phyloP scores from a whole-genome alignment of 164 flowering plant genomes.

The Kalanchoe fedtschenkoi region DNA sequence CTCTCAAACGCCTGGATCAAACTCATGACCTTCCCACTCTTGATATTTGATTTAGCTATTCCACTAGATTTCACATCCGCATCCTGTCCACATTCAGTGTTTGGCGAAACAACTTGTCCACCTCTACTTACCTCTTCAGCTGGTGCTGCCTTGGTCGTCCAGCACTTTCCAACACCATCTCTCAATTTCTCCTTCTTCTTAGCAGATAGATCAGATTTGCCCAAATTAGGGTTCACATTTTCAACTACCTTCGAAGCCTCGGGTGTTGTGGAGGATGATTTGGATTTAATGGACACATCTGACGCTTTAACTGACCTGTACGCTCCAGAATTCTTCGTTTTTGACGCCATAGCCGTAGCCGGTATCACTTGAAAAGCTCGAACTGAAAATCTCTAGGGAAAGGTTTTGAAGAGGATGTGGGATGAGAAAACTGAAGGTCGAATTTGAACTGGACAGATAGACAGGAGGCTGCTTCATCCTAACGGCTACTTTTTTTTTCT shows the following conservation, averaged over 20 bases:
- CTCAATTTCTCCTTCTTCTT: constrained; percentile 28
- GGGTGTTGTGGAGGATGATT: too few relatives aligned
- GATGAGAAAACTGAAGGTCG: too few relatives aligned
- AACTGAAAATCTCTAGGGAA: background rate
- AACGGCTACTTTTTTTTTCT: too few relatives aligned
- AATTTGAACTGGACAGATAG: too few relatives aligned
- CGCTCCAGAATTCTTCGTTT: background rate
- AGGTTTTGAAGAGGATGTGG: too few relatives aligned
- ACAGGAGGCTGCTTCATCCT: too few relatives aligned
- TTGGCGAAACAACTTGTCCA: constrained; percentile 10
- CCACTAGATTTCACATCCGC: constrained; percentile 47
- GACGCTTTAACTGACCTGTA: background rate
- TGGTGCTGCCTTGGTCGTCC: constrained; percentile 65
- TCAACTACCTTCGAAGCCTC: constrained; percentile 18
- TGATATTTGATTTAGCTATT: constrained; percentile 45
- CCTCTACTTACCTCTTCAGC: constrained; percentile 61
- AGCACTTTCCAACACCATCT: constrained; percentile 33
- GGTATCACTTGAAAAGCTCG: background rate
- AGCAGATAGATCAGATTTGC: constrained; percentile 29
- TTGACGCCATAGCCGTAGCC: background rate
- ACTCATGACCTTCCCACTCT: constrained; percentile 63
- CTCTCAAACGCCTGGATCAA: constrained; percentile 83
- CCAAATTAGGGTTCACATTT: constrained; percentile 51
- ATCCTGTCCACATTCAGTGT: constrained; percentile 13
- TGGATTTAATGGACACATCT: background rate